Base-by-base conservation (phyloP, 345 rosid genomes). In the Eucalyptus paniculata region DNA sequence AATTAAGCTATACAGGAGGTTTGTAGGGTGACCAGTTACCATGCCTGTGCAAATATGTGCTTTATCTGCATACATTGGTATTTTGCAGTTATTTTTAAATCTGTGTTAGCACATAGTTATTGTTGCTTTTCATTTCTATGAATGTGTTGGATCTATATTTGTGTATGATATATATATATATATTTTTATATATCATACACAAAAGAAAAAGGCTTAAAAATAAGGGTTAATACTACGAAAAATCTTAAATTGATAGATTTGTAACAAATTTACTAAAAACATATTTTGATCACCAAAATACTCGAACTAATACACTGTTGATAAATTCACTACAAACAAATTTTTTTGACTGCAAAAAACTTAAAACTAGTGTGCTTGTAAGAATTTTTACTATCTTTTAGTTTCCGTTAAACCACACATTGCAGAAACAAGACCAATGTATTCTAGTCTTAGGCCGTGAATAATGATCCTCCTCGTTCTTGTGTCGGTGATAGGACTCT, bases 281-380 rank as follows among this genome's bases (percentile, higher is more conserved):
- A 23, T 56, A 4, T 56, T 56, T 56, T 56, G 3, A 56, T 3
- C 6, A 10, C 28, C 4, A 56, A 56, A 24, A 9, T 9, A 4
- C 6, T 56, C 0, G 0, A 56, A 24, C 30, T 24, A 12, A 56
- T 56, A 24, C 30, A 56, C 6, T 0, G 0, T 2, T 56, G 3
- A 56, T 1, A 56, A 56, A 56, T 56, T 10, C 3, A 24, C 62
- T 2, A 56, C 6, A 24, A 10, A 24, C 13, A 4, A 10, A 2
- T 4, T 24, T 56, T 56, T 9, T 24, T 56, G 6, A 56, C 13
- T 0, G 0, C 1, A 0, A 56, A 56, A 56, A 23, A 56, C 3
- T 23, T 2, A 56, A 56, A 56, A 10, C 0, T 0, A 1, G 2
- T 56, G 10, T 3, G 0, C 30, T 19, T 0, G 1, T 56, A 24